Evolutionary conservation across 768 basidiomycete species (phyloP).

Genomic region (Boletus patriciae): DNA sequence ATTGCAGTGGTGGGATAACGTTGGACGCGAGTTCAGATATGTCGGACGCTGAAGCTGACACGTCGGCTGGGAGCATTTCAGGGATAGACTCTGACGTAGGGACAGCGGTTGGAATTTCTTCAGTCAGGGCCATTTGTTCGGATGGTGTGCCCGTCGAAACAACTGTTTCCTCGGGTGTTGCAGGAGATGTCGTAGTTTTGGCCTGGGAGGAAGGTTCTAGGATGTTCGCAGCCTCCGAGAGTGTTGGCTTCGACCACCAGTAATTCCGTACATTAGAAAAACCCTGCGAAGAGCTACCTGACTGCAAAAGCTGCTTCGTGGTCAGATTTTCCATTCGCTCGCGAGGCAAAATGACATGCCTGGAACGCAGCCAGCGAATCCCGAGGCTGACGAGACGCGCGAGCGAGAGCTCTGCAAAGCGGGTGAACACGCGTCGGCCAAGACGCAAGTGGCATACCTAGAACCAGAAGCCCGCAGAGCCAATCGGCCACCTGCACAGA

Average conservation of each 20-base stretch:
- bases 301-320: slow-evolving; percentile 5
- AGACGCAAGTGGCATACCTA: slow-evolving; percentile 15
- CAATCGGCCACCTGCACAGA: slow-evolving; percentile 24
- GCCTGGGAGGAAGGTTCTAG: neutral
- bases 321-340: neutral
- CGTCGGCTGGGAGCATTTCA: slow-evolving; percentile 6
- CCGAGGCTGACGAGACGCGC: slow-evolving; percentile 10
- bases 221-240: neutral
- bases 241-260: slow-evolving; percentile 33
- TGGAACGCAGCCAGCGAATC: slow-evolving; percentile 16
- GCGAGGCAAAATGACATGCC: slow-evolving; percentile 13
- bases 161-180: neutral
- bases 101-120: neutral
- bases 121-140: neutral
- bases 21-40: slow-evolving; percentile 24
- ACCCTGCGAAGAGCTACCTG: slow-evolving; percentile 6
- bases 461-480: slow-evolving; percentile 21
- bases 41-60: slow-evolving; percentile 8
- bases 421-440: slow-evolving; percentile 10
- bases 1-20: slow-evolving; percentile 53
- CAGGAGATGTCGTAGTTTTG: neutral
- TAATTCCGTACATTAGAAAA: slow-evolving; percentile 26
- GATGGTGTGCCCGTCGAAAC: neutral
- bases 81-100: slow-evolving; percentile 7
- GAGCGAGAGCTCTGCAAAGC: slow-evolving; percentile 16